Conservation (phyloP, 495 filamentous ascomycete species). For the Annulohypoxylon bovei region DNA sequence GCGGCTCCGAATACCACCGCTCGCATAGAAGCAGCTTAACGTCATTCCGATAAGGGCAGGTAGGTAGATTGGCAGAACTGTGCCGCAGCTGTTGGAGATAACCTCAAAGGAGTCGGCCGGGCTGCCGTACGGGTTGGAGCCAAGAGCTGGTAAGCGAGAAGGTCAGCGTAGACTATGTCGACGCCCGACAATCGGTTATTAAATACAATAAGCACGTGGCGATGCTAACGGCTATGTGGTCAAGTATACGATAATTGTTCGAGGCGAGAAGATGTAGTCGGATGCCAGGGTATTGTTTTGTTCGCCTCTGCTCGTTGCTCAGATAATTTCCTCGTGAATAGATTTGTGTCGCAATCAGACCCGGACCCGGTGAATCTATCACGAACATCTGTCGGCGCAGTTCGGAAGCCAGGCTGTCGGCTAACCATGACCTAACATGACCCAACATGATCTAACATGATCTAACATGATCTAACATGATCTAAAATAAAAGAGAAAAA, state of each 20-base stretch:
- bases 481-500: too few species aligned
- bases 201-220: not conserved
- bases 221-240: not conserved
- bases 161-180: not conserved
- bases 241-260: not conserved
- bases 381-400: not conserved
- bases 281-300: not conserved
- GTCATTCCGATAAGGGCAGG: not conserved
- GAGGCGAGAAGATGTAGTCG: not conserved
- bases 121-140: not conserved
- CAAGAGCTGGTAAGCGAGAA: not conserved
- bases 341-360: not conserved
- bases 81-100: not conserved
- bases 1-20: conserved; percentile 7
- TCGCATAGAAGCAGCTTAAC: not conserved
- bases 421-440: not conserved
- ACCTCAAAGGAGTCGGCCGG: not conserved
- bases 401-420: not conserved
- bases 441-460: too few species aligned
- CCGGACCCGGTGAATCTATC: not conserved
- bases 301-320: not conserved
- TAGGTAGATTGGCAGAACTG: not conserved
- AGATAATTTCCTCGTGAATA: not conserved
- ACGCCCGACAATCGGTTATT: not conserved
- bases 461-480: too few species aligned